Percentiles rank a stretch among this genome's conserved stretches.
These are phyloP conservation scores for Wolfiporia cocos DNA, from an alignment of 1,284 basidiomycete species.

Conservation along the genomic window DNA sequence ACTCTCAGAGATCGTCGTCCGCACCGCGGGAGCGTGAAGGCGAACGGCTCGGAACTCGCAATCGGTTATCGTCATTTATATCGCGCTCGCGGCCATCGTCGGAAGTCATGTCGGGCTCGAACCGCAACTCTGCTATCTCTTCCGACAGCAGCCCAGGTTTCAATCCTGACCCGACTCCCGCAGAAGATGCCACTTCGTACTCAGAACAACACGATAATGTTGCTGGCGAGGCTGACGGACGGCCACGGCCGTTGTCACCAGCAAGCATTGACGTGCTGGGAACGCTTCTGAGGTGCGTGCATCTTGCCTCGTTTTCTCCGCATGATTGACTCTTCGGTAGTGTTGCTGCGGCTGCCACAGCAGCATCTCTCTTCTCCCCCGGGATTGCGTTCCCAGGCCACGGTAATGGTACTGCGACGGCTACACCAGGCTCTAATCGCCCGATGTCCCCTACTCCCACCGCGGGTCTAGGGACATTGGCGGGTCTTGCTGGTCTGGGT, in stretches of 20 bases:
- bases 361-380: constrained; percentile 61
- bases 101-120: constrained; percentile 1
- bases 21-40: constrained; percentile 10
- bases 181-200: constrained; percentile 12
- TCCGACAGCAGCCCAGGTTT: constrained; percentile 14
- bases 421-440: constrained; percentile 22
- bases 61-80: constrained; percentile 22
- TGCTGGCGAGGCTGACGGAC: constrained; percentile 10
- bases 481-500: constrained; percentile 17
- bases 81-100: constrained; percentile 13
- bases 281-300: constrained; percentile 63
- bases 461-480: constrained; percentile 32
- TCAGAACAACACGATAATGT: constrained; percentile 3
- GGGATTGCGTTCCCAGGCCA: constrained; percentile 28
- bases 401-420: constrained; percentile 1
- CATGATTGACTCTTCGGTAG: constrained; percentile 27
- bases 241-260: constrained; percentile 42
- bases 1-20: constrained; percentile 3
- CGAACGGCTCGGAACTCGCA: constrained; percentile 15
- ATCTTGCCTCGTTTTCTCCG: constrained; percentile 8
- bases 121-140: constrained; percentile 4
- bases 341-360: constrained; percentile 76
- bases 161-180: constrained; percentile 18
- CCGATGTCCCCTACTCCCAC: constrained; percentile 46
- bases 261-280: constrained; percentile 76